Conservation (phyloP, 164 flowering plant genomes). For the Vitis cinerea region DNA sequence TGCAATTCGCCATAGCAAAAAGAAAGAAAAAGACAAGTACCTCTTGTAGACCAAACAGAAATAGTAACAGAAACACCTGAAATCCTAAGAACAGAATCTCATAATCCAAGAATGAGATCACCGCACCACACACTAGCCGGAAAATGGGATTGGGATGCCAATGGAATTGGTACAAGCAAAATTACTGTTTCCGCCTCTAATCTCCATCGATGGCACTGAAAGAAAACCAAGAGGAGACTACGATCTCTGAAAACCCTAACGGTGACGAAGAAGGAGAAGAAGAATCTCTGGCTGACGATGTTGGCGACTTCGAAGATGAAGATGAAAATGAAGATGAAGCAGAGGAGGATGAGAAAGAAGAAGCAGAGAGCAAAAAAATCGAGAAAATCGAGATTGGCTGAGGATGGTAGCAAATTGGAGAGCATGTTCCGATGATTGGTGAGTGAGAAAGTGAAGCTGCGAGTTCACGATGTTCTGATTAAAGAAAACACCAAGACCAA, state of each 20-base stretch:
- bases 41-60: no score
- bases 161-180: no score
- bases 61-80: no score
- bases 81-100: no score
- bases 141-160: no score
- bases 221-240: neutral
- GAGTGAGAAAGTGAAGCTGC: slow-evolving; percentile 48
- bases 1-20: no score
- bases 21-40: no score
- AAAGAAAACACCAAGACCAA: slow-evolving; percentile 81
- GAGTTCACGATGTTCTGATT: slow-evolving; percentile 81
- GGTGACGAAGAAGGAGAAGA: slow-evolving; percentile 26
- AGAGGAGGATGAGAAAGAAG: slow-evolving; percentile 35
- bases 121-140: no score
- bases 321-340: slow-evolving; percentile 26
- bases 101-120: no score
- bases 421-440: slow-evolving; percentile 42
- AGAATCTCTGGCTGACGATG: neutral
- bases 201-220: no score
- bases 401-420: slow-evolving; percentile 36
- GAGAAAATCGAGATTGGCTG: slow-evolving; percentile 17
- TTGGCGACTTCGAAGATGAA: slow-evolving; percentile 13
- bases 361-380: neutral
- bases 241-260: neutral
- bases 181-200: no score